Base-by-base conservation (phyloP, 805 yeast species). In the Kurtzmaniella cleridarum region DNA sequence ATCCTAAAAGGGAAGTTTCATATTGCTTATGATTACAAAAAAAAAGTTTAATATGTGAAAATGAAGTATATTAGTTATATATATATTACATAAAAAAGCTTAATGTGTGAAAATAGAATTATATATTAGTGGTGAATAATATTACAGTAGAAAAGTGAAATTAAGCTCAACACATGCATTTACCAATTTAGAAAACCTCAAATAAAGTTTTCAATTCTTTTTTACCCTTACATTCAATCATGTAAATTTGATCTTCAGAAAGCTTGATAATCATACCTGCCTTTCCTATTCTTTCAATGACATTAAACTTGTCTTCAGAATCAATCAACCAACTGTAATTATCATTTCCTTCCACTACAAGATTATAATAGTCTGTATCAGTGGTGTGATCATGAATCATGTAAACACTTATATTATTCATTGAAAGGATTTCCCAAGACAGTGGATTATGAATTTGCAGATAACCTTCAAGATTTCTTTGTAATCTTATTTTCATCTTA, bases 201-300 rank as follows among this genome's bases (percentile, higher is more conserved):
- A 44, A 53, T 17, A 64, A 50, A 17, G 50, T 49, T 40, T 53
- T 58, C 37, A 66, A 59, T 45, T 67, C 71, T 41, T 56, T 64
- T 43, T 60, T 66, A 2, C 74, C 74, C 48, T 60, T 64, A 45
- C 72, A 68, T 43, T 68, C 74, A 38, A 68, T 56, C 73, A 68
- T 66, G 50, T 43, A 68, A 30, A 60, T 53, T 8, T 60, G 62
- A 32, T 49, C 46, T 7, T 55, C 54, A n/a, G 48, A 43, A 1
- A 48, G 61, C 39, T 55, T 60, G 32, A 68, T 54, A 44, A 67
- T 55, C 41, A 68, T 49, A 8, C 69, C 74, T 6, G 74, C 74
- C 39, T 62, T 68, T 9, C 74, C 74, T 24, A 68, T 66, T 36
- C 55, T 50, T 42, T 66, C 64, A 15, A 66, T 49, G 20, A 59